A percentile compares a stretch with the other conserved stretches of the same genome.
These are phyloP conservation scores for Lizanozyma gosingica DNA, from an alignment of 1,139 yeast genomes.

Conservation along the genomic window DNA sequence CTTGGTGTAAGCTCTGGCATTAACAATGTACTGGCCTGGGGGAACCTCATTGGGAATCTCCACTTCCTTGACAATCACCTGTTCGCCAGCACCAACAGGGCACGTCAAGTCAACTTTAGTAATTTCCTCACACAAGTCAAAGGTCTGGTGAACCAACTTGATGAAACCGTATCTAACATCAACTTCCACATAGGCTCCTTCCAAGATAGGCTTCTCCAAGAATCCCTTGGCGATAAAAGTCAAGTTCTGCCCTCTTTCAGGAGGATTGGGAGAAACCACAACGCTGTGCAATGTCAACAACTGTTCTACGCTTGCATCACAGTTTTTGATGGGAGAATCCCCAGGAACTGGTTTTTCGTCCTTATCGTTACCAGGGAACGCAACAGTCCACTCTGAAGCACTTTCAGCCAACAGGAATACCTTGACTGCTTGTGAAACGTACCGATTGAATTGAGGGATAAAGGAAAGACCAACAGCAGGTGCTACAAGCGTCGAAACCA, in stretches of 20 bases:
- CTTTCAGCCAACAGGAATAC: background rate
- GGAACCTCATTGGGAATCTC: slow-evolving; percentile 92
- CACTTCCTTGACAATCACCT: slow-evolving; percentile 58
- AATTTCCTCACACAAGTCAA: slow-evolving; percentile 83
- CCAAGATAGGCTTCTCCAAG: slow-evolving; percentile 47
- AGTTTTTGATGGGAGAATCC: slow-evolving; percentile 70
- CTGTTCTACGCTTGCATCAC: slow-evolving; percentile 61
- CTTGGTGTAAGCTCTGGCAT: slow-evolving; percentile 81
- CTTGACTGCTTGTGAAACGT: background rate
- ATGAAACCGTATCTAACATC: slow-evolving; percentile 91
- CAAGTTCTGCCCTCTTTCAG: slow-evolving; percentile 68
- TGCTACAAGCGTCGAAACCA: background rate
- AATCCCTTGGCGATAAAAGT: slow-evolving; percentile 70
- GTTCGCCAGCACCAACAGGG: slow-evolving; percentile 66
- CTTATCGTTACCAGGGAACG: slow-evolving; percentile 13
- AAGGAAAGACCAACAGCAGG: background rate
- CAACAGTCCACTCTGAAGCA: slow-evolving; percentile 1
- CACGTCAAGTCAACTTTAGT: slow-evolving; percentile 70
- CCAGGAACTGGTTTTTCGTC: slow-evolving; percentile 77
- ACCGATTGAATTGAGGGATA: background rate
- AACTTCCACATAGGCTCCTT: slow-evolving; percentile 88
- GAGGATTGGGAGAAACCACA: slow-evolving; percentile 75
- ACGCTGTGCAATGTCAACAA: slow-evolving; percentile 53
- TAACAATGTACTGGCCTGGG: slow-evolving; percentile 81
- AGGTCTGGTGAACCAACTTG: slow-evolving; percentile 73